These are phyloP conservation scores for Aspergillus conjunctus DNA, from an alignment of 495 filamentous ascomycete genomes.

Conservation along the genomic window DNA sequence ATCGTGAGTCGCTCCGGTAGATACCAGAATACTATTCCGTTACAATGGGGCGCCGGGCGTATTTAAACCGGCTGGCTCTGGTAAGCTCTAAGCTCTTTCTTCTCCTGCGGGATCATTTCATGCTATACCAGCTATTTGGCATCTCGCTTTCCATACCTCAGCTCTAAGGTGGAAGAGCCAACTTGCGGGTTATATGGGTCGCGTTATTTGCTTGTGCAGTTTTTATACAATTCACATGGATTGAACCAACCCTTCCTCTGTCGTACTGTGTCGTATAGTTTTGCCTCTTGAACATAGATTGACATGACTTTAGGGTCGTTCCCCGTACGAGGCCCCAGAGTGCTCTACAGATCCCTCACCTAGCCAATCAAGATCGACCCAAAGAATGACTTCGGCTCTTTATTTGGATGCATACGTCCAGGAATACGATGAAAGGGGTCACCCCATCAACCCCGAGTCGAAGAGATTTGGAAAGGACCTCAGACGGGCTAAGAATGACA, in stretches of 20 bases:
- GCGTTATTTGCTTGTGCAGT: too few relatives aligned
- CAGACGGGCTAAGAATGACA: conserved; percentile 58
- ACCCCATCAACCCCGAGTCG: conserved; percentile 63
- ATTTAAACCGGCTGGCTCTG: conserved; percentile 55
- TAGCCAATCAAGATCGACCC: conserved; percentile 25
- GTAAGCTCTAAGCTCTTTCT: conserved; percentile 39
- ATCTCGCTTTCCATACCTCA: not conserved
- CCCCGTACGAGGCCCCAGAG: conserved; percentile 67
- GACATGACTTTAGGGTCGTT: conserved; percentile 60
- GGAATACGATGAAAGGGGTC: conserved; percentile 70
- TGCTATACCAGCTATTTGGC: not conserved
- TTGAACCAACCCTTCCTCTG: not conserved
- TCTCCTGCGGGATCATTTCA: not conserved
- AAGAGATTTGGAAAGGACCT: conserved; percentile 45
- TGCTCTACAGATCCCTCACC: conserved; percentile 19
- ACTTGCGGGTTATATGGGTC: too few relatives aligned
- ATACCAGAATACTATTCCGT: not conserved
- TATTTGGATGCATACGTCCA: conserved; percentile 56
- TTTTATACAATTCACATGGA: not conserved
- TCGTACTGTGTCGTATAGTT: not conserved
- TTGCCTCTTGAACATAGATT: conserved; percentile 21
- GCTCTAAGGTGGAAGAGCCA: too few relatives aligned
- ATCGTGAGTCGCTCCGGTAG: not conserved
- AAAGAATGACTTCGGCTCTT: conserved; percentile 37
- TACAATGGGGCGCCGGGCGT: conserved; percentile 54